Evolutionary conservation across 805 yeast species (phyloP), one percentile per base, ranked within the genome.

Genomic region (Blastobotrys mokoenaii): DNA sequence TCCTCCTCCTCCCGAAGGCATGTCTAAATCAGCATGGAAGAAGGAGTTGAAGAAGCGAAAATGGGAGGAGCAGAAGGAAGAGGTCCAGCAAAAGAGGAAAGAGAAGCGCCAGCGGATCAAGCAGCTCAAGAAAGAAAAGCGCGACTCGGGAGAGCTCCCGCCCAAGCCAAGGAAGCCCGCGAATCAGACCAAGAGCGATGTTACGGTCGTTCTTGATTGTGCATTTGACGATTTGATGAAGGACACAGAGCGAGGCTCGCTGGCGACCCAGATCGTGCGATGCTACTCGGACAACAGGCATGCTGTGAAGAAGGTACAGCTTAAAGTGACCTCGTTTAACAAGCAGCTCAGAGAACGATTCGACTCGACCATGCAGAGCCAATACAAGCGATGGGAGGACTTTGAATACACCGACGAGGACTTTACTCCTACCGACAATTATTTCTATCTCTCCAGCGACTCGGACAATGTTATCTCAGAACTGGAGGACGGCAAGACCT

Each of bases 141-240:
- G 61, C 2, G 60, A 67, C 45, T 71, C 73, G 38, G 46, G 17
- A 35, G 46, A 40, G 2, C 35, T 45, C 43, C 46, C 30, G 43
- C 37, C 35, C 8, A 44, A 33, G 25, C 41, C 37, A n/a, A 46
- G 44, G 15, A 16, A 45, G 29, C 53, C 52, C 7, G 30, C 42
- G 11, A 33, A 27, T 12, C 61, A 50, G 47, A 36, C 30, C 15
- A 47, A 50, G 10, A 69, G 79, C 1, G 77, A 74, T 0, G 71
- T 79, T 6, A 66, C 61, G 4, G 69, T 89, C 22, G 67, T 89
- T n/a, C 59, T 89, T 51, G 98, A 90, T 64, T 90, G 98, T 65
- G 84, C 75, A 12, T 90, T 90, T 62, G 97, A 93, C 58, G 93
- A 84, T 38, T 59, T 84, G 56, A 93, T 93, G 98, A 76, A 73